Base-by-base conservation (phyloP, 2,329 filamentous ascomycete genomes). In the Aspergillus piperis region DNA sequence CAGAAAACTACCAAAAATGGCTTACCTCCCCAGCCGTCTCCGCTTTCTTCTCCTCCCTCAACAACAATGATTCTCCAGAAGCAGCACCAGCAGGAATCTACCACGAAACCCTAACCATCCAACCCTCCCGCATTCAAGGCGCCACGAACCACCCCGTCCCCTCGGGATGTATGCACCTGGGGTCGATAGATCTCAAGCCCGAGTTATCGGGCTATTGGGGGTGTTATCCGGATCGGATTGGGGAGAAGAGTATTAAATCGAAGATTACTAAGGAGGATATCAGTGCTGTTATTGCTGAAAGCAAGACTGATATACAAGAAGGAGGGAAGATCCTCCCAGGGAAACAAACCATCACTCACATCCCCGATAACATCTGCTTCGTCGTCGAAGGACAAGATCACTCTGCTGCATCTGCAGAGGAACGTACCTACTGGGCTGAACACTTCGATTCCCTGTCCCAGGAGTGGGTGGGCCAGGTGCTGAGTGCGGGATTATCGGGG, bases 201-300 rank as follows among this genome's bases (percentile, higher is more conserved):
- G 49, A 65, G 25, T 63, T 65, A n/a, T 42, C 19, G 5, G 66
- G 66, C 3, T 68, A 66, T 41, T 68, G 64, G 66, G 66, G 66
- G 0, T 68, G 64, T 19, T 64, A 64, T 23, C 57, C 60, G 6
- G 55, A 65, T 41, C 57, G 61, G 8, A 65, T 64, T 48, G 17
- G 25, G 30, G 58, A 60, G 30, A 53, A 52, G 8, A 48, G 27
- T 11, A 48, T 48, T 5, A 30, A 15, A 2, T 11, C 21, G 8
- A 10, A 19, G 2, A 5, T 30, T 5, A 6, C 44, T 17, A 39
- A 3, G 15, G 25, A 32, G 8, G 3, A 49, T 7, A 32, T 17
- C 4, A 13, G 8, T 21, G 8, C 25, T 13, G 17, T 3, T 17
- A 11, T 13, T n/a, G n/a, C 15, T n/a, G 23, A 23, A 8, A 25